Evolutionary conservation across 306 rosid genomes (phyloP).

Genomic region (Senna tora): DNA sequence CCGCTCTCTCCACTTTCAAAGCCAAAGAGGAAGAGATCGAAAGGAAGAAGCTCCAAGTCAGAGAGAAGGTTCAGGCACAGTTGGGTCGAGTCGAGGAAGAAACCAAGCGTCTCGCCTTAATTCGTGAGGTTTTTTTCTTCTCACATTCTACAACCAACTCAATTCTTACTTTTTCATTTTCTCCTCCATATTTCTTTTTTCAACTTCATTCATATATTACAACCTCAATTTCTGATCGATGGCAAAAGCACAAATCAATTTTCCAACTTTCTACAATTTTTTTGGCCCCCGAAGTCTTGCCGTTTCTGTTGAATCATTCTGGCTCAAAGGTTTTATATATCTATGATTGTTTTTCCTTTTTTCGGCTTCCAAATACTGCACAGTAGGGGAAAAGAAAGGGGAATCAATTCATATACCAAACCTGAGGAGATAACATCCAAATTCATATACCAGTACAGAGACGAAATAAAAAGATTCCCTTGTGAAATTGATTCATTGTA

Average conservation of each 20-base stretch:
- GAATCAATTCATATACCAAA: no score
- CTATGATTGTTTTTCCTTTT: no score
- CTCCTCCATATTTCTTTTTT: neutral
- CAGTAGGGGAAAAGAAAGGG: no score
- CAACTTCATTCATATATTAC: neutral
- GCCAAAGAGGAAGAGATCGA: conserved; percentile 98
- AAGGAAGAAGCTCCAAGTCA: conserved; percentile 90
- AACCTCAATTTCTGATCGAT: neutral
- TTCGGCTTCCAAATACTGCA: no score
- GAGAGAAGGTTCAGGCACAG: conserved; percentile 87
- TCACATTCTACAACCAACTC: no score
- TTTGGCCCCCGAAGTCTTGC: neutral
- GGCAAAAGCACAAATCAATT: conserved; percentile 19
- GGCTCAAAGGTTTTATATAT: neutral
- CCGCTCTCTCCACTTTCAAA: conserved; percentile 80
- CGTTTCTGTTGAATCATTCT: neutral
- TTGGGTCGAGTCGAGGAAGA: conserved; percentile 95
- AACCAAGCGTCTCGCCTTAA: conserved; percentile 85
- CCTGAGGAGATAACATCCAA: no score
- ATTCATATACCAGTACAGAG: no score
- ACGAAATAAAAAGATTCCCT: no score
- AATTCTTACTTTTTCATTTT: no score
- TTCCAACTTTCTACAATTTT: conserved; percentile 30
- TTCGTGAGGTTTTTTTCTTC: conserved; percentile 69
- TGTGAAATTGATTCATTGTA: neutral